Base-by-base conservation (phyloP, 495 filamentous ascomycete genomes). In the Amphirosellinia nigrospora region DNA sequence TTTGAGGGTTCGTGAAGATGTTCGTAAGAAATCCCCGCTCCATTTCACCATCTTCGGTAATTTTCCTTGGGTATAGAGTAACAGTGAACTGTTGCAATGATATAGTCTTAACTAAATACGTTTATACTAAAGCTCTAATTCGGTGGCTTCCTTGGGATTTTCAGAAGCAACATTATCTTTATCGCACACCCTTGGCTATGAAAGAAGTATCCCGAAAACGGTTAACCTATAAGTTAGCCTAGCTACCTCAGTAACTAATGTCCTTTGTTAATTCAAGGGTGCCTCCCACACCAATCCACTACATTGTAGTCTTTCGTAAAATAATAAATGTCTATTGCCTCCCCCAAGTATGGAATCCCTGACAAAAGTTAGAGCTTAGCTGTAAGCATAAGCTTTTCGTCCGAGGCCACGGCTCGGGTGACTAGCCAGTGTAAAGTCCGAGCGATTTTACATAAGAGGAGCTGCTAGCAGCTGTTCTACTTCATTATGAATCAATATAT, bases 141-240 rank as follows among this genome's bases (percentile, higher is more conserved):
- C 15, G 30, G 55, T 36, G 28, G 30, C 34, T 21, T 11, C 55
- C 19, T 58, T 7, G n/a, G 26, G 36, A 2, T 36, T 11, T n/a
- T 11, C 23, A 53, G 15, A 30, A 26, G 26, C 19, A 19, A 16
- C 8, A 19, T 19, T 9, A 58, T 36, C 30, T 58, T 58, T 58
- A n/a, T 36, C 6, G 30, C 21, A 10, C 21, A 7, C 11, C 23
- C 23, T 21, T 3, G 6, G 32, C 16, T 11, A 36, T 58, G 32
- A 58, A 58, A 58, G 30, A 58, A 36, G 32, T 19, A 36, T 36
- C 30, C 55, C 32, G 55, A 58, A 58, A 58, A 58, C 32, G 36
- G 55, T 5, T 30, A 53, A 11, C 23, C 23, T 1, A 1, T 0
- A 28, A 2, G 28, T 30, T 23, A 48, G n/a, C 23, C n/a, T 48